Evolutionary conservation across 2,329 filamentous ascomycete genomes (phyloP).

Genomic region (Pyrenochaeta sp.): DNA sequence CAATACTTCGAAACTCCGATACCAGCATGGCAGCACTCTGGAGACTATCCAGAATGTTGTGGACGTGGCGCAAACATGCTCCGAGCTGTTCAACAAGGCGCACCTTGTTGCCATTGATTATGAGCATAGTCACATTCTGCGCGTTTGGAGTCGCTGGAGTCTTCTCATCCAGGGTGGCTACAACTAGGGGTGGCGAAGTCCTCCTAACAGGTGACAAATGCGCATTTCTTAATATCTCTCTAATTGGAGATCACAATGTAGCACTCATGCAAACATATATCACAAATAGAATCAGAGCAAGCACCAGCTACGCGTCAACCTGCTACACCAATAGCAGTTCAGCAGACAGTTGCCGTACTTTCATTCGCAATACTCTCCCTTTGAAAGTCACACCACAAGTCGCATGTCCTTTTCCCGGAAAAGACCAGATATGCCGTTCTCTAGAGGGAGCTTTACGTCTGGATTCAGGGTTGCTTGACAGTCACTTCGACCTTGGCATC

Average conservation of each 20-base stretch:
- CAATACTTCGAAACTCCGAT: constrained; percentile 34
- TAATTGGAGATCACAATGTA: not conserved
- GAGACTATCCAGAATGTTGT: constrained; percentile 1
- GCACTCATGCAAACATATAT: not conserved
- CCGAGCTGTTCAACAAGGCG: not conserved
- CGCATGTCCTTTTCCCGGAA: constrained; percentile 8
- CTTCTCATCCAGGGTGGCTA: constrained; percentile 40
- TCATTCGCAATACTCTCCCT: not conserved
- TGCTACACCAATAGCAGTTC: not conserved
- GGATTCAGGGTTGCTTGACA: constrained; percentile 9
- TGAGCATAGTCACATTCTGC: not conserved
- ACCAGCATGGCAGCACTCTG: constrained; percentile 2
- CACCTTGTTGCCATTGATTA: not conserved
- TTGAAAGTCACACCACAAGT: constrained; percentile 4
- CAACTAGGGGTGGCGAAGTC: constrained; percentile 35
- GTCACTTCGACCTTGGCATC: constrained; percentile 10
- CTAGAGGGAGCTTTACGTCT: not conserved
- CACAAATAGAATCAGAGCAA: not conserved
- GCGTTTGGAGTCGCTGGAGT: constrained; percentile 34
- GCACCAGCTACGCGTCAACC: not conserved
- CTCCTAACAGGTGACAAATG: constrained; percentile 20
- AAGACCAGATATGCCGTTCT: constrained; percentile 4
- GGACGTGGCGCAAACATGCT: constrained; percentile 14
- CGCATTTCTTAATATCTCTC: not conserved
- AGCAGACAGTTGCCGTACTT: constrained; percentile 2